These are phyloP conservation scores for Boletellus ananas DNA, from an alignment of 768 basidiomycete species.

Conservation along the genomic window DNA sequence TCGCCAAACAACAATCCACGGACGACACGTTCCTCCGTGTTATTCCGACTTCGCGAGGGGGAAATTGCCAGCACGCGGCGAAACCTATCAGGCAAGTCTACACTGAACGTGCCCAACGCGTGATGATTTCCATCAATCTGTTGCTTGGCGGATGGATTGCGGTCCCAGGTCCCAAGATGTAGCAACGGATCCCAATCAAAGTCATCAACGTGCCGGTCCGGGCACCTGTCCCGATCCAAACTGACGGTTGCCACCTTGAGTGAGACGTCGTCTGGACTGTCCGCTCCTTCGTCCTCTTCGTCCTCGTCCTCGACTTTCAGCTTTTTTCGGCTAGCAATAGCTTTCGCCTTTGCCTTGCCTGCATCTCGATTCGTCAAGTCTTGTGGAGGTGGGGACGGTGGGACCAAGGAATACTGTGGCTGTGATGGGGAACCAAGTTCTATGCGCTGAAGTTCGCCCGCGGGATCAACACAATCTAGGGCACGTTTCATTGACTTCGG, in stretches of 20 bases:
- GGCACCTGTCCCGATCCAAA: slow-evolving; percentile 10
- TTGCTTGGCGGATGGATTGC: slow-evolving; percentile 12
- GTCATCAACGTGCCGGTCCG: slow-evolving; percentile 9
- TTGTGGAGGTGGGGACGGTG: slow-evolving; percentile 65
- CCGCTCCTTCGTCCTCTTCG: slow-evolving; percentile 27
- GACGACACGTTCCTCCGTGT: slow-evolving; percentile 50
- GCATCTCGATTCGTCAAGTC: slow-evolving; percentile 27
- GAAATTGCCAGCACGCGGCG: slow-evolving; percentile 62
- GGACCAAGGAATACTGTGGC: slow-evolving; percentile 42
- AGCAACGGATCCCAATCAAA: slow-evolving; percentile 32
- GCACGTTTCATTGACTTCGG: slow-evolving; percentile 44
- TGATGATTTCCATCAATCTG: slow-evolving; percentile 29
- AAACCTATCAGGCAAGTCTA: slow-evolving; percentile 65
- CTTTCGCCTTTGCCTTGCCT: slow-evolving; percentile 40
- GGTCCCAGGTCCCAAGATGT: slow-evolving; percentile 21
- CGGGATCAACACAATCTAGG: slow-evolving; percentile 32
- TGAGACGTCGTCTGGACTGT: slow-evolving; percentile 14
- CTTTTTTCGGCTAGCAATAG: slow-evolving; percentile 46
- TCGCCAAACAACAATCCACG: slow-evolving; percentile 58
- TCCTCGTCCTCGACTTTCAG: slow-evolving; percentile 34
- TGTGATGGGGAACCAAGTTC: not conserved
- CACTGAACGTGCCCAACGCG: slow-evolving; percentile 41
- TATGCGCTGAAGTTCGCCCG: slow-evolving; percentile 3
- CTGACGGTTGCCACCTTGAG: slow-evolving; percentile 21
- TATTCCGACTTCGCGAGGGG: slow-evolving; percentile 38